These are phyloP conservation scores for Phytophthora rubi DNA, from an alignment of 352 stramenopile genomes.

Conservation along the genomic window DNA sequence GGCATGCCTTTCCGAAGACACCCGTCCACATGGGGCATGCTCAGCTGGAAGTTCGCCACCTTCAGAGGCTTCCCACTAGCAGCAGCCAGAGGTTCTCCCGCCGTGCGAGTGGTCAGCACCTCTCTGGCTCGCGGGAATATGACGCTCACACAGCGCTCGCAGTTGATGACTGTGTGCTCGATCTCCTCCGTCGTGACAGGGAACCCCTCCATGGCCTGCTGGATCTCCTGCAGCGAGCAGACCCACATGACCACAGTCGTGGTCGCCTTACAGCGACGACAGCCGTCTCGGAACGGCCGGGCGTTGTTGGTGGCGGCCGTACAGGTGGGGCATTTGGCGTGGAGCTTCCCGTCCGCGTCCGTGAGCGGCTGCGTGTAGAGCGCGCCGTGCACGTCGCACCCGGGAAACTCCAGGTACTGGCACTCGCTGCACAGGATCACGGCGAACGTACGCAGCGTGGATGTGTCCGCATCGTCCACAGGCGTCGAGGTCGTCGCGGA, in stretches of 20 bases:
- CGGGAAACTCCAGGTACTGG: constrained; percentile 89
- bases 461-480: background rate
- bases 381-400: constrained; percentile 85
- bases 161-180: constrained; percentile 77
- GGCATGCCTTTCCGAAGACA: constrained; percentile 87
- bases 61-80: constrained; percentile 69
- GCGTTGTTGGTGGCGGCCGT: constrained; percentile 85
- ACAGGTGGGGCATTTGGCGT: constrained; percentile 88
- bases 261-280: constrained; percentile 76
- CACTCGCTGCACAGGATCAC: constrained; percentile 85
- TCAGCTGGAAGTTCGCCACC: constrained; percentile 86
- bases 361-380: constrained; percentile 78
- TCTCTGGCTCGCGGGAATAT: constrained; percentile 81
- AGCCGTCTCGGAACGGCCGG: constrained; percentile 84
- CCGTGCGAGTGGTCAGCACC: constrained; percentile 66
- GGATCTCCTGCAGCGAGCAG: constrained; percentile 68
- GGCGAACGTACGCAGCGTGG: constrained; percentile 69
- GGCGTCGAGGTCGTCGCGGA: background rate
- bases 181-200: constrained; percentile 67
- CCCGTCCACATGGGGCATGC: constrained; percentile 88
- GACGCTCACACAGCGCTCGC: constrained; percentile 72
- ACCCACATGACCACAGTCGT: constrained; percentile 81
- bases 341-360: constrained; percentile 29
- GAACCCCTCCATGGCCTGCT: constrained; percentile 72
- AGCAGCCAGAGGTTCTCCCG: constrained; percentile 54